Evolutionary conservation across 2,329 filamentous ascomycete species (phyloP).

Genomic region (Sporothrix variecibatus): DNA sequence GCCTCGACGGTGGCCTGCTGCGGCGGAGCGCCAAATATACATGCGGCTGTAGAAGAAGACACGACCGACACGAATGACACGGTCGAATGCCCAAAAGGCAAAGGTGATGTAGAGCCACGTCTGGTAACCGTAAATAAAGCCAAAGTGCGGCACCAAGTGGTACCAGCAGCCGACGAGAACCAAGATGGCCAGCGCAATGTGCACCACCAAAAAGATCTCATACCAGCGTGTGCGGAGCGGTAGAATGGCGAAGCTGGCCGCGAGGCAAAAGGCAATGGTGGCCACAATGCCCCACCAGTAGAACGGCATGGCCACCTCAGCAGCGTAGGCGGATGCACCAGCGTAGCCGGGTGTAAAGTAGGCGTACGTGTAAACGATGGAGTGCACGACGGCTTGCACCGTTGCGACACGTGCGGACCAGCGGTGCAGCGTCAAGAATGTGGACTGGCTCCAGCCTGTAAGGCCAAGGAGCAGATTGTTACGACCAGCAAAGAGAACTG

Average conservation of each 20-base stretch:
- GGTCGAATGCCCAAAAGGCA: constrained; percentile 9
- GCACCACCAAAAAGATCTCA: constrained; percentile 49
- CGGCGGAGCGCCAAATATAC: neutral
- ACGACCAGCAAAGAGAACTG: constrained; percentile 59
- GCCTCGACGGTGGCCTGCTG: neutral
- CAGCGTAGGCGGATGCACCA: neutral
- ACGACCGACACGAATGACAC: neutral
- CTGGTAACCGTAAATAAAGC: constrained; percentile 13
- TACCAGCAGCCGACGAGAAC: constrained; percentile 9
- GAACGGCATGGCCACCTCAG: neutral
- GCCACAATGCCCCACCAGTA: neutral
- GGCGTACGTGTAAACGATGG: constrained; percentile 55
- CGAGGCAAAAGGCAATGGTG: neutral
- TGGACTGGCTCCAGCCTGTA: constrained; percentile 68
- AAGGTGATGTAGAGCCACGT: constrained; percentile 3
- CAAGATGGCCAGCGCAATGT: constrained; percentile 41
- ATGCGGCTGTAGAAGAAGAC: constrained; percentile 2
- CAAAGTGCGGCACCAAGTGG: constrained; percentile 14
- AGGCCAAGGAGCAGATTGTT: constrained; percentile 68
- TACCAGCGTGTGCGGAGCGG: constrained; percentile 52
- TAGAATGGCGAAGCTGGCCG: neutral
- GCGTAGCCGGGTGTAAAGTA: neutral
- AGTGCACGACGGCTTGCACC: constrained; percentile 63
- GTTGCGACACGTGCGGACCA: constrained; percentile 65
- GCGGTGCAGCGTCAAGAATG: constrained; percentile 67